Evolutionary conservation across 495 filamentous ascomycete genomes (phyloP), one percentile per base, ranked within the genome.

Genomic region (Penicillium nucicola): DNA sequence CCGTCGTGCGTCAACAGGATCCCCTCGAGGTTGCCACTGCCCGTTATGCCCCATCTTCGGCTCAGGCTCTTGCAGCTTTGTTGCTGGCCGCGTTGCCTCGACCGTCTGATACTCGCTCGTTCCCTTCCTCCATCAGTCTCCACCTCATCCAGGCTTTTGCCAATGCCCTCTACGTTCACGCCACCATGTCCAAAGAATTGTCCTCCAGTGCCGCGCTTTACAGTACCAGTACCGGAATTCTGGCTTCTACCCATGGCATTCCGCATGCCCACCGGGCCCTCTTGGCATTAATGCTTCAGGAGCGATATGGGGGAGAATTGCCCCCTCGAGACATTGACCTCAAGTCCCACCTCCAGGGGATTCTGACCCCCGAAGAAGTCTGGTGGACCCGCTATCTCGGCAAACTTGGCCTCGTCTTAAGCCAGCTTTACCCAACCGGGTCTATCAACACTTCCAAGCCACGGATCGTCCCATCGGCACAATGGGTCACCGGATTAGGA

Each of bases 281-380:
- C 1, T 68, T 96, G 2, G 87, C 84, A 0, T 68, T 96, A 2
- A 78, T 86, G 2, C 77, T 92, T 11, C 90, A 84, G 45, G 87
- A 85, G 38, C 78, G 92, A 53, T 95, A 88, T 80, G 87, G 84
- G 12, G 84, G 80, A 6, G 75, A 80, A 48, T 68, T 95, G 2
- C 74, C 77, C 9, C 75, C 77, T 1, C 67, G 66, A 4, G 83
- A 86, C 55, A 55, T 68, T 18, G 60, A 62, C 2, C 67, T 84
- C 9, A 71, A 76, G 20, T 45, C 59, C 2, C 68, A 77, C 11
- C 58, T 86, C 1, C 69, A 72, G 13, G 65, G 68, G 31, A 61
- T 84, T 5, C 60, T 79, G 0, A 70, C 71, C 0, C 57, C 67
- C 0, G 70, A 76, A 44, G 68, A 72, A 43, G 68, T 70, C 13